Evolutionary conservation across 1,284 basidiomycete species (phyloP), one percentile per base, ranked within the genome.

Genomic region (Ceratobasidium sp.): DNA sequence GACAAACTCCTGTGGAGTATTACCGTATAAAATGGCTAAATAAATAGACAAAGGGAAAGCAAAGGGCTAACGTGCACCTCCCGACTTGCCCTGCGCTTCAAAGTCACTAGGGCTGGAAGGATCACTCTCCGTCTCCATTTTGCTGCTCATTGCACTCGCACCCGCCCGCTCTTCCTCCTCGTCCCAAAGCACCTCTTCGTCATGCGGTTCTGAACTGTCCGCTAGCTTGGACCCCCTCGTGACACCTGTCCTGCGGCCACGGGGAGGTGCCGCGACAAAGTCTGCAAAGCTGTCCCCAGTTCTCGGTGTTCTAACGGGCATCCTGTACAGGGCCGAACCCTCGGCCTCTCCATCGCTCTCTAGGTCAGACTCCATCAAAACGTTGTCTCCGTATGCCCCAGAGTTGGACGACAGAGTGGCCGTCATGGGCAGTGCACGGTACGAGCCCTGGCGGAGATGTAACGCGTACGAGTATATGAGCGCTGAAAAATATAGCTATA

Each of bases 381-480:
- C 72, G n/a, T 46, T 63, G 27, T 74, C 53, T 22, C 69, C 49
- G 54, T 58, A 37, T 79, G 78, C 3, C 37, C 29, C 61, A 53
- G 48, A 54, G 53, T 66, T 65, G 53, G 22, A 14, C n/a, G 65
- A 51, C 13, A 79, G 79, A 11, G 79, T 77, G 65, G 81, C 81
- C 34, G 85, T 84, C 24, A 86, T 86, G 2, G 94, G 92, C 54
- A 98, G 89, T 19, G 90, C 85, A 79, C 93, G 91, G 81, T 98
- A 98, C 14, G 95, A 93, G 61, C 94, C 94, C 79, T 92, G 92
- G 48, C 96, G 92, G 59, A 99, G 90, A 82, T 98, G 97, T 0
- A 90, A 86, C 2, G 96, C 96, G 82, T 95, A 98, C 11, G 97
- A 98, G 82, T 98, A 99, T 43, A 99, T 84, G 48, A 97, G 83